Evolutionary conservation across 2,329 filamentous ascomycete species (phyloP).

Genomic region (Ascochyta lentis): DNA sequence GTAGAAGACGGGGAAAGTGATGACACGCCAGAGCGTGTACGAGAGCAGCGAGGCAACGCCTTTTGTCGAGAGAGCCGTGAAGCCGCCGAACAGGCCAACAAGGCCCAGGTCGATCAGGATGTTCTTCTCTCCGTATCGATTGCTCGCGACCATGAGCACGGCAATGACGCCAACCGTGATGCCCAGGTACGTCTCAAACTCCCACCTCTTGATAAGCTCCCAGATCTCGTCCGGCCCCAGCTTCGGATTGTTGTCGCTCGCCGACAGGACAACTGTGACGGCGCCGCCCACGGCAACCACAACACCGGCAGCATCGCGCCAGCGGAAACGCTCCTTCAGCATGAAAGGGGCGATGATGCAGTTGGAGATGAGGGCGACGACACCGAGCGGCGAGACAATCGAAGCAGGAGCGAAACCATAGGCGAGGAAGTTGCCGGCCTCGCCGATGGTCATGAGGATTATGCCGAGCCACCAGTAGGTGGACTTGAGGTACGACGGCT

Average conservation of each 20-base stretch:
- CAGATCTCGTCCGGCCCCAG: constrained; percentile 90
- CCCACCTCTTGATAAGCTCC: constrained; percentile 83
- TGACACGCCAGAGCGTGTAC: constrained; percentile 84
- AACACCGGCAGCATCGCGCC: constrained; percentile 86
- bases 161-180: constrained; percentile 77
- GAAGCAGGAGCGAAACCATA: constrained; percentile 98
- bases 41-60: constrained; percentile 95
- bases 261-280: constrained; percentile 90
- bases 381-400: constrained; percentile 93
- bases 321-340: constrained; percentile 88
- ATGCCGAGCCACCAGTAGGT: constrained; percentile 98
- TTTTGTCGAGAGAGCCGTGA: constrained; percentile 96
- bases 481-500: constrained; percentile 82
- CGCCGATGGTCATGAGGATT: constrained; percentile 88
- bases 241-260: constrained; percentile 87
- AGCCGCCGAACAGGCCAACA: constrained; percentile 92
- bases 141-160: constrained; percentile 80
- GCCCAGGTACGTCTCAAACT: constrained; percentile 88
- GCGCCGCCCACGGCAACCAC: constrained; percentile 85
- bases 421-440: constrained; percentile 94
- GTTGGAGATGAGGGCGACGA: constrained; percentile 96
- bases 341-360: constrained; percentile 95
- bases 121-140: constrained; percentile 80
- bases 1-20: constrained; percentile 92
- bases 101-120: constrained; percentile 93